Percentiles rank a stretch among this genome's conserved stretches.
Evolutionary conservation across 176 grass and related monocot species (phyloP).

Genomic region (Elaeis guineensis): DNA sequence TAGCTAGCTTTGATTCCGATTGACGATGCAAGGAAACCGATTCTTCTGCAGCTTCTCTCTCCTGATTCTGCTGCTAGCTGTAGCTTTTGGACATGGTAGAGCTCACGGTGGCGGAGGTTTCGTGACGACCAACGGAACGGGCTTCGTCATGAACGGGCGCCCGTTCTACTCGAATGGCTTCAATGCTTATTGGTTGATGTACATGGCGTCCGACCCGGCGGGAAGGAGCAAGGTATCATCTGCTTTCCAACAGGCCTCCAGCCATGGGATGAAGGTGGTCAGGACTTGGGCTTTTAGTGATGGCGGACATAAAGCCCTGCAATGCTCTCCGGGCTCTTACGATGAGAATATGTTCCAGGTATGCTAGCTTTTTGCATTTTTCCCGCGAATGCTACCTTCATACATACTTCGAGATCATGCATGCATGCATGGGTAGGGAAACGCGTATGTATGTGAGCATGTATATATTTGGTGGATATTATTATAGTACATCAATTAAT

Average conservation of each 20-base stretch:
- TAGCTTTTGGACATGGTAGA: too few species aligned
- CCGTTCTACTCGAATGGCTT: constrained; percentile 67
- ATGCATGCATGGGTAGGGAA: too few species aligned
- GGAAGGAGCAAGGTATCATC: constrained; percentile 25
- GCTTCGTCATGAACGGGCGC: constrained; percentile 27
- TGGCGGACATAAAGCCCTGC: constrained; percentile 44
- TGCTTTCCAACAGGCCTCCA: constrained; percentile 38
- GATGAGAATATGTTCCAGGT: constrained; percentile 68
- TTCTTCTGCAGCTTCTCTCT: too few species aligned
- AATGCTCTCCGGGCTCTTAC: constrained; percentile 55
- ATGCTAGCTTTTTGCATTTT: too few species aligned
- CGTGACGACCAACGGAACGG: constrained; percentile 25
- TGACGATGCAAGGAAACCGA: too few species aligned
- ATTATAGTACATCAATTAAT: too few species aligned
- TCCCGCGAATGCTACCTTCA: too few species aligned
- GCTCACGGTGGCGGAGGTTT: not conserved
- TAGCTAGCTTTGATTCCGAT: too few species aligned
- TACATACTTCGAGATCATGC: too few species aligned
- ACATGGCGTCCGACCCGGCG: constrained; percentile 32
- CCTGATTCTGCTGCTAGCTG: too few species aligned
- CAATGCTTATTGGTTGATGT: constrained; percentile 91
- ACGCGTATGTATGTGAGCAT: too few species aligned
- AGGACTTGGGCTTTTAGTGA: constrained; percentile 78
- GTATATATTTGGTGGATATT: too few species aligned
- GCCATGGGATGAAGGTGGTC: constrained; percentile 47